Percentiles rank a stretch among this genome's conserved stretches.
Conservation (phyloP, 257 asterid species). For the Salvia rosmarinus region DNA sequence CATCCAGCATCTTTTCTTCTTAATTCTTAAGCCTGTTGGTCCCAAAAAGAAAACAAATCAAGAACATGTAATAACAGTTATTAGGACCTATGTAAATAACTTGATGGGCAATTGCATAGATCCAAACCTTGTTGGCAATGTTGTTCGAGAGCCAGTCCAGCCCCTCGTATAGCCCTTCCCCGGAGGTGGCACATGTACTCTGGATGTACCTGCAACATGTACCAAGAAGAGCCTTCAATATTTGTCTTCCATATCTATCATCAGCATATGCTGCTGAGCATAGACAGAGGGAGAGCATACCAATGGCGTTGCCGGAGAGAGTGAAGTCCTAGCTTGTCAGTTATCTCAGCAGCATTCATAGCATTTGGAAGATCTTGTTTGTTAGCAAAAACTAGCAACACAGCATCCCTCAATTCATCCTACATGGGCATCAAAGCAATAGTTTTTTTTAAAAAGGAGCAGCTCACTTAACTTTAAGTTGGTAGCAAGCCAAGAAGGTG, state of each 20-base stretch:
- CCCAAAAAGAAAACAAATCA: too few relatives aligned
- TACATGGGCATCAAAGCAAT: constrained; percentile 4
- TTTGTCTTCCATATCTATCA: too few relatives aligned
- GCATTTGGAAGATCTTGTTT: constrained; percentile 67
- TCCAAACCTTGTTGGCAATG: constrained; percentile 43
- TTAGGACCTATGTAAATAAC: too few relatives aligned
- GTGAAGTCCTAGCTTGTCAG: constrained; percentile 63
- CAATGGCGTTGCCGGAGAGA: constrained; percentile 66
- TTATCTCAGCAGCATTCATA: constrained; percentile 62
- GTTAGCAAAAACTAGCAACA: constrained; percentile 58
- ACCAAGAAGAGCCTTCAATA: background rate
- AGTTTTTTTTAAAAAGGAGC: too few relatives aligned
- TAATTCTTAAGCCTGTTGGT: too few relatives aligned
- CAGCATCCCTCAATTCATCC: constrained; percentile 64
- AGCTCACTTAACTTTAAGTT: too few relatives aligned
- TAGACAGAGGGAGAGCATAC: constrained; percentile 15
- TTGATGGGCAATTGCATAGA: too few relatives aligned
- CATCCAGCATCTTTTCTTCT: too few relatives aligned
- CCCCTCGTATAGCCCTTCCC: constrained; percentile 54
- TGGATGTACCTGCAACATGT: constrained; percentile 46
- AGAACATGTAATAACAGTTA: too few relatives aligned
- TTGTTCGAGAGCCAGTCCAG: constrained; percentile 60
- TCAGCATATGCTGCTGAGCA: too few relatives aligned
- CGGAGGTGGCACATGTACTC: constrained; percentile 57
- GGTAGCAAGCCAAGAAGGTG: too few relatives aligned